These are phyloP conservation scores for Malus sylvestris DNA, from an alignment of 306 rosid species.

Conservation along the genomic window DNA sequence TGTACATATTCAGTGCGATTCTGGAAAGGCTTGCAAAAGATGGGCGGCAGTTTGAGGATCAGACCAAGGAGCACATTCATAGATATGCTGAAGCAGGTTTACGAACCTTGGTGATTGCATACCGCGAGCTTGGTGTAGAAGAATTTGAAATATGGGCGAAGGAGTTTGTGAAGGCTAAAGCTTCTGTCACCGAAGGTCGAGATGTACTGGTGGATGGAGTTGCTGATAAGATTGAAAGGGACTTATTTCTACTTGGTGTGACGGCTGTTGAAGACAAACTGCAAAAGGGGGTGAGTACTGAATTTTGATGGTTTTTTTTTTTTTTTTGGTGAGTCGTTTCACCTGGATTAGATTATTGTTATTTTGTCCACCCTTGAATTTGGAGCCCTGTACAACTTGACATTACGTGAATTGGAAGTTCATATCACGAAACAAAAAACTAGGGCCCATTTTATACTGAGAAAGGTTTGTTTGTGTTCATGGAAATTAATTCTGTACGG, in stretches of 20 bases:
- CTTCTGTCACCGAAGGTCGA: slow-evolving; percentile 46
- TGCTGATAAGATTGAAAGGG: slow-evolving; percentile 63
- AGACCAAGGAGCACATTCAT: slow-evolving; percentile 61
- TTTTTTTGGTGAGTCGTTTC: neutral
- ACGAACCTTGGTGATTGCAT: slow-evolving; percentile 66
- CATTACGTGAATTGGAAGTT: slow-evolving; percentile 3
- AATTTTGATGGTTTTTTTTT: neutral
- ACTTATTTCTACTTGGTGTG: slow-evolving; percentile 74
- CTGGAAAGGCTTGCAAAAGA: slow-evolving; percentile 59
- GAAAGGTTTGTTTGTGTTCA: neutral
- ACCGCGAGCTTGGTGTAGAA: slow-evolving; percentile 54
- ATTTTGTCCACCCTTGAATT: neutral
- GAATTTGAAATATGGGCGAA: slow-evolving; percentile 57
- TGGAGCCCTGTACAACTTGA: neutral
- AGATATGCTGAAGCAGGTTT: slow-evolving; percentile 84
- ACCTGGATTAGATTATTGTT: neutral
- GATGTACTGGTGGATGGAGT: slow-evolving; percentile 48
- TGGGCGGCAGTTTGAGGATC: slow-evolving; percentile 63
- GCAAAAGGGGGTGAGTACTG: slow-evolving; percentile 64
- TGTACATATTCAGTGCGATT: slow-evolving; percentile 52
- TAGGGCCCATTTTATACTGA: neutral
- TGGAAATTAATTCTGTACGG: slow-evolving; percentile 15
- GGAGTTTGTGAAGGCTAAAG: slow-evolving; percentile 53
- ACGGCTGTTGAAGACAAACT: slow-evolving; percentile 88
- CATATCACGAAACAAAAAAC: neutral